Base-by-base conservation (phyloP, 2,329 filamentous ascomycete species). In the Clonostachys solani region DNA sequence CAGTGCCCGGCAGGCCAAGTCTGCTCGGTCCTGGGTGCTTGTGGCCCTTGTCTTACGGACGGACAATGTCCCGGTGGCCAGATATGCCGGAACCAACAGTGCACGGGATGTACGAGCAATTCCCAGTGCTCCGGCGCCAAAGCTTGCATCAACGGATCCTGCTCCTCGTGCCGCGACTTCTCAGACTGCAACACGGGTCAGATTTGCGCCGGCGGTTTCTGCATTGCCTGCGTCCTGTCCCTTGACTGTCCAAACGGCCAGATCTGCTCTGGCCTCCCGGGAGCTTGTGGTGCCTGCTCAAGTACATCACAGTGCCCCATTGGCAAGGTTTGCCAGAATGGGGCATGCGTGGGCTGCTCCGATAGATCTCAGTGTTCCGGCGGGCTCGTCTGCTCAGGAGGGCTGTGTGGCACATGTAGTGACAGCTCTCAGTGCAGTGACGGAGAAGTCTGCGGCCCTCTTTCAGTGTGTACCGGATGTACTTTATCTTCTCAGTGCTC, bases 261-360 rank as follows among this genome's bases (percentile, higher is more conserved):
- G 43, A 48, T 50, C 8, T 53, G 51, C 42, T 43, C n/a, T 8
- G 52, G 52, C 33, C 7, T 16, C 6, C 33, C 43, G 8, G 52
- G 50, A 9, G 33, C 34, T 12, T 54, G 52, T 33, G 40, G 43
- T 12, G 33, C 45, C n/a, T 54, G 52, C 34, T 16, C 50, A 2
- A 12, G 42, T 5, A 42, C 51, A 12, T 44, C 42, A 35, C 44
- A 49, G 35, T 17, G 43, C 12, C 46, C 42, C 40, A 12, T 42
- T 7, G 50, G 50, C 2, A 47, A 52, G 33, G 47, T 52, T 40
- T 53, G 51, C 33, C 15, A 45, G 33, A 13, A 16, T 16, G 45
- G 40, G 6, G 37, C 19, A 6, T 47, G 45, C 33, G 16, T 19
- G 9, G 40, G 40, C 15, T 33, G 43, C 9, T 10, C 23, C 9